Evolutionary conservation across 2,329 filamentous ascomycete genomes (phyloP).

Genomic region (Fusarium lateritium): DNA sequence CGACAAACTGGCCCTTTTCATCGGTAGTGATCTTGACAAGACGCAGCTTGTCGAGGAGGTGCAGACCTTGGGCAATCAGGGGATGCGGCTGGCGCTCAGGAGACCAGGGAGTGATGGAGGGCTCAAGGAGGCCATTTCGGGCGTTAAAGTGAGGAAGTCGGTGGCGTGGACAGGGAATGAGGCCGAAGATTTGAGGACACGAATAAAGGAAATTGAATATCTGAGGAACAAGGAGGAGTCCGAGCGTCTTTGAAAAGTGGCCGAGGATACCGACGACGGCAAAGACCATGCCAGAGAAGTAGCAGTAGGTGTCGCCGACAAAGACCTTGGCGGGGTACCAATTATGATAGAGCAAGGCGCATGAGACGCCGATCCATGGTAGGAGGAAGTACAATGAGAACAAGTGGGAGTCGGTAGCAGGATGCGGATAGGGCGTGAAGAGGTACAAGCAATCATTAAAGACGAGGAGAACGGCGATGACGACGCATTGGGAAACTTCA

Average conservation of each 20-base stretch:
- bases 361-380: conserved; percentile 92
- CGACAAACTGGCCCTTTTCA: conserved; percentile 77
- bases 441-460: conserved; percentile 93
- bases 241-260: conserved; percentile 97
- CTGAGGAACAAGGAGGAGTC: conserved; percentile 92
- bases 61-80: conserved; percentile 74
- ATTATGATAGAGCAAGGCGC: conserved; percentile 90
- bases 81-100: conserved; percentile 76
- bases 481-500: conserved; percentile 93
- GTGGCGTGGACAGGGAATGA: conserved; percentile 94
- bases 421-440: conserved; percentile 86
- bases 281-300: conserved; percentile 99
- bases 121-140: conserved; percentile 86
- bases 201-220: conserved; percentile 98
- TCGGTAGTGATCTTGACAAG: conserved; percentile 79
- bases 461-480: conserved; percentile 86
- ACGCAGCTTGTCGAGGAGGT: conserved; percentile 76
- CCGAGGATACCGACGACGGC: conserved; percentile 96
- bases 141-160: conserved; percentile 91
- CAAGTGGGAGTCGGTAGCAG: conserved; percentile 93
- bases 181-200: conserved; percentile 87
- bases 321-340: conserved; percentile 97
- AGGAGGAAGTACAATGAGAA: conserved; percentile 96
- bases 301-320: conserved; percentile 99
- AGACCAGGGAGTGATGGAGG: conserved; percentile 84